These are phyloP conservation scores for Cyamopsis tetragonoloba DNA, from an alignment of 306 rosid genomes.

Conservation along the genomic window DNA sequence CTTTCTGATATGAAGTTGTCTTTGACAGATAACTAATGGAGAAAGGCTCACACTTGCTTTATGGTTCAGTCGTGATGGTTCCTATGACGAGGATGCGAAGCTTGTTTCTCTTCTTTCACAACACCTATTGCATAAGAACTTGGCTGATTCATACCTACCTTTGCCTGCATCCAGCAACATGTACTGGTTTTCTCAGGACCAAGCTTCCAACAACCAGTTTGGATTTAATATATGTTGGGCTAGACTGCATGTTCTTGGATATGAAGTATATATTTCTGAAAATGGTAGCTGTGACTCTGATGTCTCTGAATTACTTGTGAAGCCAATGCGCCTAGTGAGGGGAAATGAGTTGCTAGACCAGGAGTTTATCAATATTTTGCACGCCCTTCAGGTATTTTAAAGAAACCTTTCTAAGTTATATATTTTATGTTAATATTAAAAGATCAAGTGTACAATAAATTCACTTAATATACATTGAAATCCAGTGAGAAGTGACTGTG, in stretches of 20 bases:
- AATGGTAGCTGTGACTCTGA: constrained; percentile 37
- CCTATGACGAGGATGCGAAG: constrained; percentile 82
- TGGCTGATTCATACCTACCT: constrained; percentile 49
- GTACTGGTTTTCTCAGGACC: constrained; percentile 81
- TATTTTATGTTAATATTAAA: neutral
- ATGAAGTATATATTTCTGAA: constrained; percentile 41
- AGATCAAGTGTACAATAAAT: neutral
- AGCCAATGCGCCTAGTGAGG: constrained; percentile 49
- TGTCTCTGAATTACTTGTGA: constrained; percentile 44
- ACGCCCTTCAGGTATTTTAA: constrained; percentile 81
- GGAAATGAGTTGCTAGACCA: constrained; percentile 52
- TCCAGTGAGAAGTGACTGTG: neutral
- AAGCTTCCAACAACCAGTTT: constrained; percentile 31
- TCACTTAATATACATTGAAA: neutral
- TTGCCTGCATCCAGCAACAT: constrained; percentile 73
- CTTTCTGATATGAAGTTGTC: constrained; percentile 30
- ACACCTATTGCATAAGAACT: constrained; percentile 31
- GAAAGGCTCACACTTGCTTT: constrained; percentile 90
- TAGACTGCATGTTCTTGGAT: constrained; percentile 72
- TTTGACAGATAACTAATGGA: constrained; percentile 69
- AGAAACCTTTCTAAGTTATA: neutral
- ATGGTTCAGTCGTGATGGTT: constrained; percentile 84
- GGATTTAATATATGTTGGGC: constrained; percentile 92
- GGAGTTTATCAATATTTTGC: constrained; percentile 72
- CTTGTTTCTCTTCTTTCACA: constrained; percentile 71